Percentiles rank a stretch among this genome's conserved stretches.
Conservation (phyloP, 192 early-diverging fungal species). For the Coemansia sp. region DNA sequence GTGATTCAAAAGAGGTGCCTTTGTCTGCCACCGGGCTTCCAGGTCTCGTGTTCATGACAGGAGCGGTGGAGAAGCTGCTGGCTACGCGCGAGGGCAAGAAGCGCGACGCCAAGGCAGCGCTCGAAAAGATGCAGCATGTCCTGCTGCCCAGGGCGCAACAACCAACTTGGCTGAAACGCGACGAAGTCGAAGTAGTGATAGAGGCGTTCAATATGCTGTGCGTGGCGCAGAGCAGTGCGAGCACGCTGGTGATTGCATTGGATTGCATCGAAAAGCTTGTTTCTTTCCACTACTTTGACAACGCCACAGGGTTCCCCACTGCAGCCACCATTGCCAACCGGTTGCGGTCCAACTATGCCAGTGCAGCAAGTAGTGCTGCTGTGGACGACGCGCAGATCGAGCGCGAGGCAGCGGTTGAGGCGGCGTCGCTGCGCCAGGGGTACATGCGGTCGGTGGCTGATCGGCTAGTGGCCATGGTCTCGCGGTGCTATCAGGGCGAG, state of each 20-base stretch:
- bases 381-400: constrained; percentile 4
- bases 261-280: constrained; percentile 83
- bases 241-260: constrained; percentile 64
- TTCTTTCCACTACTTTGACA: constrained; percentile 61
- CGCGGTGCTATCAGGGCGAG: constrained; percentile 76
- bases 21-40: constrained; percentile 19
- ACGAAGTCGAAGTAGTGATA: constrained; percentile 54
- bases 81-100: constrained; percentile 54
- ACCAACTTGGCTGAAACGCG: constrained; percentile 14
- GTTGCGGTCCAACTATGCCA: constrained; percentile 11
- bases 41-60: constrained; percentile 60
- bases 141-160: constrained; percentile 15
- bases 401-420: constrained; percentile 11
- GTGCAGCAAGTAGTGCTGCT: constrained; percentile 5
- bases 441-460: constrained; percentile 14
- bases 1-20: background rate
- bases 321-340: constrained; percentile 11
- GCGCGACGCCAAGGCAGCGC: constrained; percentile 50
- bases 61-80: constrained; percentile 62
- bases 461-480: constrained; percentile 70
- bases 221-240: constrained; percentile 56
- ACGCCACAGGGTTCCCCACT: constrained; percentile 19
- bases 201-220: constrained; percentile 72
- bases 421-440: background rate
- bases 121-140: constrained; percentile 46